Evolutionary conservation across 768 basidiomycete genomes (phyloP), one percentile per base, ranked within the genome.

Genomic region (Krasilnikovozyma curviuscula): DNA sequence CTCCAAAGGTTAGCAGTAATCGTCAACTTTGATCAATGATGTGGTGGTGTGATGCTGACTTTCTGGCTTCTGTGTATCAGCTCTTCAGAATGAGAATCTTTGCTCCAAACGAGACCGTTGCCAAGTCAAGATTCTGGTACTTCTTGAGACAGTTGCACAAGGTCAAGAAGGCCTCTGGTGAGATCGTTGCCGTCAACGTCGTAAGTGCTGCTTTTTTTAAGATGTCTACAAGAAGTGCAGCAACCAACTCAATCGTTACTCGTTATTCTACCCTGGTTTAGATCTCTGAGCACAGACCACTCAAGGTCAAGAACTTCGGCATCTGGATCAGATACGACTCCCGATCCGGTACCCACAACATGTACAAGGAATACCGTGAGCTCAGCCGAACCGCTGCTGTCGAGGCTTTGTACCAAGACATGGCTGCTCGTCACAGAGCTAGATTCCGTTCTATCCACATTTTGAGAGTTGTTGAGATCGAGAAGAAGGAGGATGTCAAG

Each of bases 291-390:
- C 89, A 84, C 76, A 85, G 81, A 69, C 93, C 93, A 21, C 65
- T 93, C 68, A 89, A 89, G 71, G 82, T 95, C 68, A 97, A 98
- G 77, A 97, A 93, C 80, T 95, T 98, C 65, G 93, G 93, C 57
- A 83, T 98, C 71, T 97, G 93, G 93, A 69, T 98, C 66, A 83
- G 91, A 60, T 98, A 98, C 70, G 93, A 98, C 71, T 97, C 91
- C 46, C 86, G 91, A 60, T 93, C 89, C 44, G 93, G 93, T 55
- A 98, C 93, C 39, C 93, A 97, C 79, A 98, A 98, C 78, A 91
- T 95, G 88, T 93, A 93, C 82, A 89, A 89, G 62, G 64, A 65
- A 56, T 95, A 84, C 81, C 84, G 88, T 63, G 91, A 97, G 61
- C 79, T 98, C 59, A 74, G 74, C 58, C 80, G 93, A 56, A 79